These are phyloP conservation scores for Fusarium sambucinum DNA, from an alignment of 2,329 filamentous ascomycete species.

Conservation along the genomic window DNA sequence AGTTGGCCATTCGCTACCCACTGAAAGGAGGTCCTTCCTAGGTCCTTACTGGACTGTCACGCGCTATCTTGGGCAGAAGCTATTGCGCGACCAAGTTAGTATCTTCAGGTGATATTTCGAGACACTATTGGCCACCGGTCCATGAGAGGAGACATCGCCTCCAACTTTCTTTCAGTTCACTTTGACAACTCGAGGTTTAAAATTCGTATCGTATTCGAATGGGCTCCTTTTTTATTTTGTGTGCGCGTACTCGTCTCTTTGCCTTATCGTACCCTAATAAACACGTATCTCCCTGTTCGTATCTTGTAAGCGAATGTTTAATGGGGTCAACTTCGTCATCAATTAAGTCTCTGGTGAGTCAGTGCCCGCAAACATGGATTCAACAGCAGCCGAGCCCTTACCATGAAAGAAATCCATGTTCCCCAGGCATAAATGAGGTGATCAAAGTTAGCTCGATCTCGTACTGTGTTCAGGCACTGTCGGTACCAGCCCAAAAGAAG, in stretches of 20 bases:
- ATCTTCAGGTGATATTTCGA: slow-evolving; percentile 34
- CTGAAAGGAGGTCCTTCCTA: slow-evolving; percentile 37
- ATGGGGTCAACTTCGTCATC: slow-evolving; percentile 38
- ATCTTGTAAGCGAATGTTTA: slow-evolving; percentile 24
- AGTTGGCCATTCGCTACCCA: slow-evolving; percentile 36
- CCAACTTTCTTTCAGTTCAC: slow-evolving; percentile 11
- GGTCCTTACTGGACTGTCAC: slow-evolving; percentile 42
- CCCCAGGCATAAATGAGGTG: slow-evolving; percentile 37
- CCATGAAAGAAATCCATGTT: slow-evolving; percentile 34
- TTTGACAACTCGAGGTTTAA: not conserved
- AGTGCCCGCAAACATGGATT: slow-evolving; percentile 36
- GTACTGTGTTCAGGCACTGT: slow-evolving; percentile 43
- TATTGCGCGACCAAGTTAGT: slow-evolving; percentile 44
- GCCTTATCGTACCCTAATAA: slow-evolving; percentile 16
- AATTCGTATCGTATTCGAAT: slow-evolving; percentile 5
- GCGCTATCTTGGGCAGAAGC: slow-evolving; percentile 42
- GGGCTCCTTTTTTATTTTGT: slow-evolving; percentile 16
- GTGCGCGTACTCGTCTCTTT: not conserved
- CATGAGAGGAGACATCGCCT: slow-evolving; percentile 22
- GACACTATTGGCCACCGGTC: slow-evolving; percentile 35
- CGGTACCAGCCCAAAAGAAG: slow-evolving; percentile 9
- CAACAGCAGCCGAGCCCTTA: slow-evolving; percentile 30
- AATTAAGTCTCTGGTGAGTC: slow-evolving; percentile 34
- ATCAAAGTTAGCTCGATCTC: slow-evolving; percentile 34
- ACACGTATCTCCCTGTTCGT: slow-evolving; percentile 16